These are phyloP conservation scores for Curvularia sp. DNA, from an alignment of 2,329 filamentous ascomycete species.

Conservation along the genomic window DNA sequence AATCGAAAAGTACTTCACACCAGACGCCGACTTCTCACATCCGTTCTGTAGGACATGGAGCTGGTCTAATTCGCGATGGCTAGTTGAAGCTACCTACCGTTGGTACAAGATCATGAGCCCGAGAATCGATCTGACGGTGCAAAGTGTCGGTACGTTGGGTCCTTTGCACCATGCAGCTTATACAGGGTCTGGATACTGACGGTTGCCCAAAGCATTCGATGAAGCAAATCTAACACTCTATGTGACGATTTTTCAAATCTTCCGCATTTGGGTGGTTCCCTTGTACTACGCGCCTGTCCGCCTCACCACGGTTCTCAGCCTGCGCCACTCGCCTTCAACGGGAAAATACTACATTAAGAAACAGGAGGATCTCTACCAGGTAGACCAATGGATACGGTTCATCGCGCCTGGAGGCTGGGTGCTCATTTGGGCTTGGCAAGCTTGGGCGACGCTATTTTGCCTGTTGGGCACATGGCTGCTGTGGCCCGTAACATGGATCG, in stretches of 20 bases:
- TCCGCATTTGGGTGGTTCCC: slow-evolving; percentile 78
- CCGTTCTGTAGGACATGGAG: slow-evolving; percentile 75
- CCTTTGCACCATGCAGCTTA: not conserved
- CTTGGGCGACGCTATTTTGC: slow-evolving; percentile 70
- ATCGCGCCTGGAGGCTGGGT: slow-evolving; percentile 65
- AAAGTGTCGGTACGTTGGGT: slow-evolving; percentile 61
- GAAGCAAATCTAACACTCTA: slow-evolving; percentile 71
- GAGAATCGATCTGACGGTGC: slow-evolving; percentile 70
- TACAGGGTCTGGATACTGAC: not conserved
- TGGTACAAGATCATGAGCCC: slow-evolving; percentile 84
- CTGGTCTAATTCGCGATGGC: slow-evolving; percentile 68
- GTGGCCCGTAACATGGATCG: slow-evolving; percentile 55
- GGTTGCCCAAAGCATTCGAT: slow-evolving; percentile 67
- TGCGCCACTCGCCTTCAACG: slow-evolving; percentile 45
- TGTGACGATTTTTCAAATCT: slow-evolving; percentile 75
- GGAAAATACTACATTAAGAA: slow-evolving; percentile 72
- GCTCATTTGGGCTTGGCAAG: slow-evolving; percentile 68
- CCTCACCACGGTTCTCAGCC: slow-evolving; percentile 71
- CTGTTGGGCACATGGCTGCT: slow-evolving; percentile 63
- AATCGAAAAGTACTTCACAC: slow-evolving; percentile 76
- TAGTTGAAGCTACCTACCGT: slow-evolving; percentile 72
- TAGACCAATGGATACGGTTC: slow-evolving; percentile 78
- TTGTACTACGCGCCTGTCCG: slow-evolving; percentile 73
- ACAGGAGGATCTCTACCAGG: slow-evolving; percentile 85
- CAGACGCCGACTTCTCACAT: slow-evolving; percentile 75